Base-by-base conservation (phyloP, 2,329 filamentous ascomycete genomes). In the Rutstroemia sp. region DNA sequence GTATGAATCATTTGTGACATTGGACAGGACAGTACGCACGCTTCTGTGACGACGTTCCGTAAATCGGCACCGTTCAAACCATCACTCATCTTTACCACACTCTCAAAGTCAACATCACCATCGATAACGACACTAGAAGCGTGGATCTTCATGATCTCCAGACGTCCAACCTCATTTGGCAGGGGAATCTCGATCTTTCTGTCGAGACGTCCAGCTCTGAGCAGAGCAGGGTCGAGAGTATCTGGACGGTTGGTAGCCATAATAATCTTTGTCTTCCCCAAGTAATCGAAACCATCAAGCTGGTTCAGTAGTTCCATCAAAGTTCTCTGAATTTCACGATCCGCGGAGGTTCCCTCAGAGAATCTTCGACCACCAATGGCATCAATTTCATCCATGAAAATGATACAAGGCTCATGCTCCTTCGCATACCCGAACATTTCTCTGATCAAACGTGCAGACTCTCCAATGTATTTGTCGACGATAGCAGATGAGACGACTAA, bases 361-460 rank as follows among this genome's bases (percentile, higher is more conserved):
- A 99, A 99, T 67, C 94, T 83, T 67, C 95, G 84, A 61, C 95
- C 95, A 72, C 94, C 94, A 69, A 99, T 99, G 69, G 94, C 94
- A 70, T 99, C 94, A 70, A 99, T 99, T 76, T 99, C 94, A 79
- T 99, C 95, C 94, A 99, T 99, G 82, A 99, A 99, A 75, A 99
- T 99, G 73, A 99, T 99, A 73, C 94, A 99, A 40, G 94, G 94
- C 74, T 99, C 94, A 73, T 99, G 94, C 73, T 99, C 95, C 75
- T 96, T 97, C 68, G 95, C 94, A 70, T 99, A 99, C 57, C 94
- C 95, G 70, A 99, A 99, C 95, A 99, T 99, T 74, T 99, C 94
- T 72, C 94, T 86, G 69, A 99, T 99, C 63, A 99, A 79, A 64
- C 95, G 87, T 39, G 94, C 94, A 10, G 94, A 99, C 76, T 99